phyloP scores from a whole-genome alignment of 2,329 filamentous ascomycete species.

The Trichoderma koningii region DNA sequence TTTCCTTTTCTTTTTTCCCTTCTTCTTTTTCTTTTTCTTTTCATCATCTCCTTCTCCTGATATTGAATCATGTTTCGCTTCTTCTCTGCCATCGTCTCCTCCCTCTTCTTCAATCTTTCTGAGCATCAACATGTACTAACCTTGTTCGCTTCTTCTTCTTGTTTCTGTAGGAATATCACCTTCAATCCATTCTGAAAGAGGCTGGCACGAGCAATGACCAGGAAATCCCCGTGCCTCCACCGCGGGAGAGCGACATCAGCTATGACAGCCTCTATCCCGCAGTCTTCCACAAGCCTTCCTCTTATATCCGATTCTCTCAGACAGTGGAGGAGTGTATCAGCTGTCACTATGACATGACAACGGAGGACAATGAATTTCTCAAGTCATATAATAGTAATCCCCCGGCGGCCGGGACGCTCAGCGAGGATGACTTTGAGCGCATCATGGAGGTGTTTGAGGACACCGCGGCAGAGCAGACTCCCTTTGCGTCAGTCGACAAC shows the following conservation, averaged over 20 bases:
- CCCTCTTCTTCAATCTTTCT: background rate
- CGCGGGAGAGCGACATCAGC: conserved; percentile 66
- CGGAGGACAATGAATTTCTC: conserved; percentile 84
- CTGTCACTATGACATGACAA: conserved; percentile 90
- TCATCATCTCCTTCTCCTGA: background rate
- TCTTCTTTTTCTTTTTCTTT: background rate
- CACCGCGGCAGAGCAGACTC: conserved; percentile 78
- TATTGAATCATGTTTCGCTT: too few relatives aligned
- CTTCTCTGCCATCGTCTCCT: too few relatives aligned
- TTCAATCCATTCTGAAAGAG: conserved; percentile 74
- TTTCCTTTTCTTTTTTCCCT: background rate
- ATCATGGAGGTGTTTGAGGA: conserved; percentile 96
- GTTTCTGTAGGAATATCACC: conserved; percentile 82
- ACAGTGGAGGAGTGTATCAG: conserved; percentile 95
- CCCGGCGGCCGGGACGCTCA: conserved; percentile 64
- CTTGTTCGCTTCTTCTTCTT: conserved; percentile 9
- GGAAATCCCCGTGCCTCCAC: conserved; percentile 67
- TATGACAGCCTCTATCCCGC: conserved; percentile 88
- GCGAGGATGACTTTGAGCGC: conserved; percentile 89
- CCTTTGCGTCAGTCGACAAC: conserved; percentile 87
- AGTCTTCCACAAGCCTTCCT: conserved; percentile 78
- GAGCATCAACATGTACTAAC: conserved; percentile 1
- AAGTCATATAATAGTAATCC: conserved; percentile 80
- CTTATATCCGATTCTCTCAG: conserved; percentile 96
- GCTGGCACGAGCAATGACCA: conserved; percentile 58